These are phyloP conservation scores for Emericellopsis cladophorae DNA, from an alignment of 2,329 filamentous ascomycete genomes.

Conservation along the genomic window DNA sequence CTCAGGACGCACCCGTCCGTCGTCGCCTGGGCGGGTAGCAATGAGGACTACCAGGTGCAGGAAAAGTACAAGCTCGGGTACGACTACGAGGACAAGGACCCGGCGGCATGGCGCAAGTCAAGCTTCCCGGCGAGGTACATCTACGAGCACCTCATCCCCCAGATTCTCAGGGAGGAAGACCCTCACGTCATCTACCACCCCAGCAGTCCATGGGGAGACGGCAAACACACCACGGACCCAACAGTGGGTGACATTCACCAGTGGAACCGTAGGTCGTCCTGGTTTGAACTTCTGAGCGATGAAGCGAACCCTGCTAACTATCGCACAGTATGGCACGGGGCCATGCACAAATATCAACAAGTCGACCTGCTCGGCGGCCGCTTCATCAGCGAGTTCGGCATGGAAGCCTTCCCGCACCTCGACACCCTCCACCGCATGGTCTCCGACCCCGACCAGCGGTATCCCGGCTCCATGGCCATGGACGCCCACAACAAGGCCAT, in stretches of 20 bases:
- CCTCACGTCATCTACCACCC: slow-evolving; percentile 59
- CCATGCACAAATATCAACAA: slow-evolving; percentile 66
- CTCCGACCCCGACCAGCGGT: slow-evolving; percentile 33
- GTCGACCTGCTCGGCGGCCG: slow-evolving; percentile 57
- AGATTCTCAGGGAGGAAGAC: slow-evolving; percentile 46
- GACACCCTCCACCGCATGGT: slow-evolving; percentile 57
- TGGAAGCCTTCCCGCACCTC: slow-evolving; percentile 57
- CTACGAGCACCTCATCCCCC: slow-evolving; percentile 62
- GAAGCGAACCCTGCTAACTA: neutral
- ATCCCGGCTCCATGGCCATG: slow-evolving; percentile 57
- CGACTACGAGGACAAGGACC: slow-evolving; percentile 58
- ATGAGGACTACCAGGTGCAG: slow-evolving; percentile 65
- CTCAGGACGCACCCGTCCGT: slow-evolving; percentile 49
- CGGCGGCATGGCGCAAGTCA: slow-evolving; percentile 60
- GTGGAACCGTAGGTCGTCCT: slow-evolving; percentile 32
- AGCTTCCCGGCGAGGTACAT: slow-evolving; percentile 66
- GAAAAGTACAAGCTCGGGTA: slow-evolving; percentile 58
- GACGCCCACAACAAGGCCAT: slow-evolving; percentile 78
- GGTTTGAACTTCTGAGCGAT: too few species aligned
- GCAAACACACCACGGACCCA: slow-evolving; percentile 43
- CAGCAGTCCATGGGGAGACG: slow-evolving; percentile 59
- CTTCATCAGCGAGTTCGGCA: slow-evolving; percentile 74
- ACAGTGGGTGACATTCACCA: slow-evolving; percentile 72
- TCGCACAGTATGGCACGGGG: slow-evolving; percentile 49
- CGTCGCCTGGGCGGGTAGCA: slow-evolving; percentile 68